phyloP scores from a whole-genome alignment of 192 early-diverging fungal genomes.

The Rhizophagus clarus region DNA sequence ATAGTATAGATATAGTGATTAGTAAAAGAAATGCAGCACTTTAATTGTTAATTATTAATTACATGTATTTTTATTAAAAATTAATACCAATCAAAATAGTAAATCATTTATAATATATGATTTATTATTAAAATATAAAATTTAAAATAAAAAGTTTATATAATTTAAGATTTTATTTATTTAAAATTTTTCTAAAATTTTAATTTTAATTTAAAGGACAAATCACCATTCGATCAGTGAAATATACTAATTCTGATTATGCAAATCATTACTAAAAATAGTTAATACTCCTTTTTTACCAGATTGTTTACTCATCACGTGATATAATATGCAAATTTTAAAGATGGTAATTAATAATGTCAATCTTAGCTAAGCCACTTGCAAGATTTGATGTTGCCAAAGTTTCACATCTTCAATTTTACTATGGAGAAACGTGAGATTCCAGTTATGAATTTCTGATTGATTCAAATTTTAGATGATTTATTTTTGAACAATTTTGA shows the following conservation, averaged over 20 bases:
- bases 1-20: too few relatives aligned
- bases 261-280: too few relatives aligned
- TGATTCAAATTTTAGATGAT: neutral
- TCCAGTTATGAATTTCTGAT: neutral
- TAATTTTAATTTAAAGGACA: neutral
- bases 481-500: neutral
- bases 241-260: too few relatives aligned
- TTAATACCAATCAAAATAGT: too few relatives aligned
- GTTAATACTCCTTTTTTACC: neutral
- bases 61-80: too few relatives aligned
- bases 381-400: neutral
- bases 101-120: too few relatives aligned
- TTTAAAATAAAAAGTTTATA: too few relatives aligned
- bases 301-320: neutral
- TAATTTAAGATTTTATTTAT: too few relatives aligned
- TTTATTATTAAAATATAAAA: too few relatives aligned
- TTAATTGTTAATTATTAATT: too few relatives aligned
- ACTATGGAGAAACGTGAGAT: neutral
- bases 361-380: neutral
- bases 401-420: neutral
- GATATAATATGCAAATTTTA: neutral
- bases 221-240: neutral
- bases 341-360: neutral
- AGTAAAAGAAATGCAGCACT: too few relatives aligned
- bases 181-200: too few relatives aligned